Conservation (phyloP, 2,329 filamentous ascomycete genomes). For the Ceratocystis smalleyi region DNA sequence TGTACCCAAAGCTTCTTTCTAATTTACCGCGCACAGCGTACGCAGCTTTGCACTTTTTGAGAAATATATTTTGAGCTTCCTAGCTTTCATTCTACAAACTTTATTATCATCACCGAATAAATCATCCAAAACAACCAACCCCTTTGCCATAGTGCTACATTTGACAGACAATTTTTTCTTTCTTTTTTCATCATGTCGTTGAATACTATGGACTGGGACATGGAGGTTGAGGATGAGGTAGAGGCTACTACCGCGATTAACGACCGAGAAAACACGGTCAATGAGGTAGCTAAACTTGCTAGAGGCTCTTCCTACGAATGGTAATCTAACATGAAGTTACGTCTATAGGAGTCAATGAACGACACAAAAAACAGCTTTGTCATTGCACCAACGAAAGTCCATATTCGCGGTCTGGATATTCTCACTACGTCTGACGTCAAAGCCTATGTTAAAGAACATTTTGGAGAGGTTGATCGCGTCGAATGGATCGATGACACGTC, state of each 20-base stretch:
- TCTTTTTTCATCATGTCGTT: conserved; percentile 21
- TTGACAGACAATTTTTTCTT: not conserved
- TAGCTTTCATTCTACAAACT: not conserved
- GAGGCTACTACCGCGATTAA: conserved; percentile 21
- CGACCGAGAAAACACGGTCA: not conserved
- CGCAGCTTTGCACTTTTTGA: no score
- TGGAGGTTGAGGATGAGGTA: conserved; percentile 54
- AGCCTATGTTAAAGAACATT: conserved; percentile 56
- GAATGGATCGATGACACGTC: conserved; percentile 95
- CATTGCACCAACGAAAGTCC: conserved; percentile 42
- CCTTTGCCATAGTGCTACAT: not conserved
- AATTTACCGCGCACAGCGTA: no score
- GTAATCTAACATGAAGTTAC: not conserved
- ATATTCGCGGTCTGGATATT: conserved; percentile 68
- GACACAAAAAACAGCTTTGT: not conserved
- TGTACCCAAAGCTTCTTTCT: no score
- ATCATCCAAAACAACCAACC: not conserved
- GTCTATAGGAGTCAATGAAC: not conserved
- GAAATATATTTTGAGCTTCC: not conserved
- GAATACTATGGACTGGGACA: conserved; percentile 47
- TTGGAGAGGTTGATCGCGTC: conserved; percentile 43
- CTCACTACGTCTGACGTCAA: conserved; percentile 69
- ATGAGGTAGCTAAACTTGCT: not conserved
- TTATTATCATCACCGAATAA: not conserved
- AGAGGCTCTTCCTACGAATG: not conserved